Base-by-base conservation (phyloP, 768 basidiomycete species). In the Leccinellum rugosiceps region DNA sequence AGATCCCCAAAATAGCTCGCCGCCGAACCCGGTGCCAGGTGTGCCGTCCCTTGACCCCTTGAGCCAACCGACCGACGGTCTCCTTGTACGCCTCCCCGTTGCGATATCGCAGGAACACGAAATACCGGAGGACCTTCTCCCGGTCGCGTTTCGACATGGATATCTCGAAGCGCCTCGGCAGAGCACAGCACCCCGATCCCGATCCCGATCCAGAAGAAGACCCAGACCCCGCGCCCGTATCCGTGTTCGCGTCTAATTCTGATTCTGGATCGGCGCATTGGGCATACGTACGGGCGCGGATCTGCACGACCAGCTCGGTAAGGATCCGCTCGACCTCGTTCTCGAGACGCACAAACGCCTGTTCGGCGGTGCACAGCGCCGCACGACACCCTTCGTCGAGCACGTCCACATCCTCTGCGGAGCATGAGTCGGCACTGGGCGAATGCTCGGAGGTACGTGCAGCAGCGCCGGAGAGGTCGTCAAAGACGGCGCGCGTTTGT, bases 21-120 rank as follows among this genome's bases (percentile, higher is more conserved):
- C 68, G 63, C 53, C 70, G 66, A 55, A 70, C 62, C 6, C 63
- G 66, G 50, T 67, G 72, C 71, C 66, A 69, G 28, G 60, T 61
- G 34, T 64, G 65, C 34, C 56, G 50, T 9, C 65, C 60, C 8
- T 52, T 58, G 50, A 67, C 60, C 4, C 65, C 62, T 2, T 59
- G 61, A 8, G 73, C 73, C 23, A 71, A 58, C 6, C 63, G 58
- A 0, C 47, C 58, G 30, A 82, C 67, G 11, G 76, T 76, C 46
- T 77, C 65, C 23, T 66, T 62, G 60, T 83, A 85, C 13, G 75
- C 75, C 9, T 71, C 67, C 61, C 81, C 78, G 57, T 85, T 85
- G 14, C 84, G 74, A 58, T 82, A 85, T n/a, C 83, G 77, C 0
- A 85, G 69, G 59, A 85, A 84, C 11, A 78, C 71, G 45, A 84